Percentiles rank a stretch among this genome's conserved stretches.
Evolutionary conservation across 768 basidiomycete species (phyloP).

Genomic region (Lyophyllum decastes): DNA sequence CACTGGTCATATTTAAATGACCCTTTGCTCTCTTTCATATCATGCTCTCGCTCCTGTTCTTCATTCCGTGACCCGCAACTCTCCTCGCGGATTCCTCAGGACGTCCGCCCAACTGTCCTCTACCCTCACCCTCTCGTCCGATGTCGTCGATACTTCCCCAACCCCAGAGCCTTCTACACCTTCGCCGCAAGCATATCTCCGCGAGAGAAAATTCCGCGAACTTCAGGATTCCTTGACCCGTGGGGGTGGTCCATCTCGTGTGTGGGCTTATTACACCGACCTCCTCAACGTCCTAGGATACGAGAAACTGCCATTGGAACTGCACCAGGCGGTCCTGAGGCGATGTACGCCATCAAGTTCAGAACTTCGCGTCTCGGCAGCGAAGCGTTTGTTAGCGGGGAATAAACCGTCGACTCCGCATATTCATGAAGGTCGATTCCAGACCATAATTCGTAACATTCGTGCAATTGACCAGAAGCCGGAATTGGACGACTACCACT

Average conservation of each 20-base stretch:
- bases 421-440: conserved; percentile 66
- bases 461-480: conserved; percentile 49
- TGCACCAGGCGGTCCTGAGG: conserved; percentile 72
- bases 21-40: conserved; percentile 19
- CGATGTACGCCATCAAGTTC: conserved; percentile 55
- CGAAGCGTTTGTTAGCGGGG: conserved; percentile 40
- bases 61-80: conserved; percentile 16
- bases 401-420: conserved; percentile 43
- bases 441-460: conserved; percentile 70
- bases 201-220: conserved; percentile 22
- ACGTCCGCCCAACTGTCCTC: conserved; percentile 8
- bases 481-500: conserved; percentile 71
- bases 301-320: conserved; percentile 55
- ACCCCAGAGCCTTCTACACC: not conserved
- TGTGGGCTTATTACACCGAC: conserved; percentile 68
- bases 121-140: conserved; percentile 14
- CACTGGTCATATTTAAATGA: conserved; percentile 21
- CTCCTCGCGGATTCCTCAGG: conserved; percentile 3
- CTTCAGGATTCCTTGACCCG: conserved; percentile 33
- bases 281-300: conserved; percentile 50
- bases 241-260: conserved; percentile 43
- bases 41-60: conserved; percentile 19
- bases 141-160: not conserved
- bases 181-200: conserved; percentile 11
- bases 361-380: conserved; percentile 45